phyloP scores from a whole-genome alignment of 768 basidiomycete species.

The Ephemerocybe angulata region DNA sequence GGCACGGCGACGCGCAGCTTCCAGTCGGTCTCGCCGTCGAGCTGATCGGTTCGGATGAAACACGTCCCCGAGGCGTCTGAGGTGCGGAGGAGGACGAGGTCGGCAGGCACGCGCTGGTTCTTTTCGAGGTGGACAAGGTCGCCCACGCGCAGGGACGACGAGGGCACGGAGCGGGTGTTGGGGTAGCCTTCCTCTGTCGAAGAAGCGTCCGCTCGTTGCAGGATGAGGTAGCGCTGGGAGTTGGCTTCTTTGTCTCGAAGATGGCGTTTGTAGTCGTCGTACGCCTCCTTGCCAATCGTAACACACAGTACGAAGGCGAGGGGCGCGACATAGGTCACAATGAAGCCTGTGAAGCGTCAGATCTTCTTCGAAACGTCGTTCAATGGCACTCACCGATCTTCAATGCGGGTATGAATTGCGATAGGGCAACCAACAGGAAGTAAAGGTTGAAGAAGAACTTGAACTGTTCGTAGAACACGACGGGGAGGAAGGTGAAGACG shows the following conservation, averaged over 20 bases:
- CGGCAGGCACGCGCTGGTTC: conserved; percentile 95
- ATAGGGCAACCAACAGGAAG: no score
- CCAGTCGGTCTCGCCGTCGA: conserved; percentile 99
- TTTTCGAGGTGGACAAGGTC: conserved; percentile 91
- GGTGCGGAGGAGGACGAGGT: conserved; percentile 85
- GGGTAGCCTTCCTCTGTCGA: conserved; percentile 41
- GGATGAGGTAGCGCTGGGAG: conserved; percentile 82
- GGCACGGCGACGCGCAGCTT: conserved; percentile 89
- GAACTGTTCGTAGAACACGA: no score
- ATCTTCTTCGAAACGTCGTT: no score
- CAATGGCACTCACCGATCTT: no score
- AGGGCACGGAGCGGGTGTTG: conserved; percentile 75
- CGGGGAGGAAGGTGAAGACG: no score
- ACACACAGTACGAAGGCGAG: no score
- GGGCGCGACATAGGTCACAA: no score
- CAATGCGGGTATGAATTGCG: no score
- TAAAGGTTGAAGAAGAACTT: no score
- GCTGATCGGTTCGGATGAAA: conserved; percentile 95
- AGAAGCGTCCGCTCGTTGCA: conserved; percentile 48
- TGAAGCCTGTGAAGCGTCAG: no score
- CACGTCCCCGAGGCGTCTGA: conserved; percentile 89
- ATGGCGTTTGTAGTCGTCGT: conserved; percentile 95
- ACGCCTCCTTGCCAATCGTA: conserved; percentile 98
- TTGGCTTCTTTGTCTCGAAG: conserved; percentile 93
- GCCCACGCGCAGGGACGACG: conserved; percentile 84